These are phyloP conservation scores for Paramecium primaurelia DNA, from an alignment of 73 alveolate species.

Conservation along the genomic window DNA sequence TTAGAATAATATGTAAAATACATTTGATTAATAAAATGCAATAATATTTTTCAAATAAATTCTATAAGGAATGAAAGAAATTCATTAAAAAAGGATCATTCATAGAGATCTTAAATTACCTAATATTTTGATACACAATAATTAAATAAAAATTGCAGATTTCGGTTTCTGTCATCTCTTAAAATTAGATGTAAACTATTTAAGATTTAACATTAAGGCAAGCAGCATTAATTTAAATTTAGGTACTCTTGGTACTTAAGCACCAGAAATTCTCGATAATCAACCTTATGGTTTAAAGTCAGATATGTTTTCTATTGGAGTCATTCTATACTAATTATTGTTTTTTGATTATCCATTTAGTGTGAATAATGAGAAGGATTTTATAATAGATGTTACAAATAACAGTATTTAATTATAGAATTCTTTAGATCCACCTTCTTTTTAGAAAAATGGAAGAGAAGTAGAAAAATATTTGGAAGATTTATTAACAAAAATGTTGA, in stretches of 20 bases:
- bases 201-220: neutral
- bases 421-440: neutral
- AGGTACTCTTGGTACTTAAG: constrained; percentile 73
- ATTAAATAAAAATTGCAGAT: constrained; percentile 48
- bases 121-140: constrained; percentile 11
- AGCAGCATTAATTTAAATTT: neutral
- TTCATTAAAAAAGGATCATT: constrained; percentile 10
- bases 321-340: constrained; percentile 16
- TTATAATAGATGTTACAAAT: neutral
- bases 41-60: neutral
- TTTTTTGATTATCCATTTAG: constrained; percentile 36
- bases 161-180: constrained; percentile 1
- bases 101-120: constrained; percentile 56
- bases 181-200: neutral
- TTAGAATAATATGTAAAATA: neutral
- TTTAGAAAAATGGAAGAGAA: neutral
- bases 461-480: neutral
- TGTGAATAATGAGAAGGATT: neutral
- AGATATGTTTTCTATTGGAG: constrained; percentile 66
- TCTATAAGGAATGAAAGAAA: constrained; percentile 10
- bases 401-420: neutral
- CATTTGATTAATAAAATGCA: constrained; percentile 1
- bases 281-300: constrained; percentile 71
- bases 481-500: neutral
- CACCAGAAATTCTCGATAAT: constrained; percentile 77